phyloP scores from a whole-genome alignment of 2,329 filamentous ascomycete species.

The Monilinia aucupariae region DNA sequence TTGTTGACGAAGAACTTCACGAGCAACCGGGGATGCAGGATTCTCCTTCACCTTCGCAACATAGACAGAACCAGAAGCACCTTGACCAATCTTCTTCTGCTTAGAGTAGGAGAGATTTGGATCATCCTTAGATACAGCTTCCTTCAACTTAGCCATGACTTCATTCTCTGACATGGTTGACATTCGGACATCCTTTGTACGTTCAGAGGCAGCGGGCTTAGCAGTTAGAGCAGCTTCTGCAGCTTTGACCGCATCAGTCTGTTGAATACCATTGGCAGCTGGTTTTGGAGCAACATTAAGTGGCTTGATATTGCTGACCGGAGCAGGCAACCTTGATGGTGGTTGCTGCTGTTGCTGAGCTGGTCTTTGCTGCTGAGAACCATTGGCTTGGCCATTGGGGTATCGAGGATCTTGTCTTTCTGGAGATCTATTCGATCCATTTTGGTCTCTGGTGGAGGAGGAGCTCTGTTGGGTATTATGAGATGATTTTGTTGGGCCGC shows the following conservation, averaged over 20 bases:
- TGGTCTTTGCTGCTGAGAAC: slow-evolving; percentile 38
- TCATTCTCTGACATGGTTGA: slow-evolving; percentile 96
- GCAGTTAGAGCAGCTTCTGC: slow-evolving; percentile 85
- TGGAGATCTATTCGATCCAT: slow-evolving; percentile 32
- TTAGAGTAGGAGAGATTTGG: slow-evolving; percentile 95
- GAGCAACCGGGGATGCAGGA: slow-evolving; percentile 73
- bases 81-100: slow-evolving; percentile 99
- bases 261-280: slow-evolving; percentile 38
- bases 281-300: slow-evolving; percentile 71
- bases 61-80: slow-evolving; percentile 95
- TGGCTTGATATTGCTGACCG: slow-evolving; percentile 58
- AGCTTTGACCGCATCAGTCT: slow-evolving; percentile 71
- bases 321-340: slow-evolving; percentile 50
- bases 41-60: slow-evolving; percentile 91
- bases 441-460: slow-evolving; percentile 38
- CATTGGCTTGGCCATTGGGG: slow-evolving; percentile 43
- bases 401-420: slow-evolving; percentile 32
- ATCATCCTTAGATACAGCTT: slow-evolving; percentile 92
- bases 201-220: slow-evolving; percentile 65
- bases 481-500: slow-evolving; percentile 41
- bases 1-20: slow-evolving; percentile 71
- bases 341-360: slow-evolving; percentile 44
- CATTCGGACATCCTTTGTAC: slow-evolving; percentile 93
- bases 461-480: slow-evolving; percentile 48
- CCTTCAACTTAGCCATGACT: slow-evolving; percentile 92